A percentile compares a stretch with the other conserved stretches of the same genome.
Evolutionary conservation across 139 green algal species (phyloP).

Genomic region (Micromonas pusilla): DNA sequence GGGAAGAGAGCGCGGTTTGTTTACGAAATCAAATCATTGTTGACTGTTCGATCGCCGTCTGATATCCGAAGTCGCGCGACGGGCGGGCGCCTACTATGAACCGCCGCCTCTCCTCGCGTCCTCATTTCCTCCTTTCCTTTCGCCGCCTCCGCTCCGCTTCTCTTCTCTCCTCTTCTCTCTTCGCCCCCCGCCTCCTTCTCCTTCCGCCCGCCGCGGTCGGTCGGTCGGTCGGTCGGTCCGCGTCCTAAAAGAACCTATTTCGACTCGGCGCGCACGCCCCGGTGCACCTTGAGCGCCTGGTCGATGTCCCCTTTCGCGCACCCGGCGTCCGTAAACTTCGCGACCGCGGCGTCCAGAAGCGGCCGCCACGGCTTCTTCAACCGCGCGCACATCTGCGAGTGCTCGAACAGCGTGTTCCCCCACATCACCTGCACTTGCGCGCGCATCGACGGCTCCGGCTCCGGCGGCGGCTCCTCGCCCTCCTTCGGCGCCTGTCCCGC

Average conservation of each 20-base stretch:
- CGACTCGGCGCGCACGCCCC: background rate
- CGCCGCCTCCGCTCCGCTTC: too few species aligned
- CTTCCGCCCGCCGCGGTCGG: too few species aligned
- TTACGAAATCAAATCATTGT: too few species aligned
- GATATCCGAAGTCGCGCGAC: too few species aligned
- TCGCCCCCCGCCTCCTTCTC: background rate
- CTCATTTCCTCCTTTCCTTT: too few species aligned
- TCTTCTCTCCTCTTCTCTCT: background rate
- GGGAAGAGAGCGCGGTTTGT: too few species aligned
- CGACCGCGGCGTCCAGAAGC: conserved; percentile 21
- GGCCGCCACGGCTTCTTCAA: conserved; percentile 28
- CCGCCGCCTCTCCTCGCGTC: too few species aligned
- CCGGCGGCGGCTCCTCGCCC: background rate
- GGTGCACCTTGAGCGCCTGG: conserved; percentile 20
- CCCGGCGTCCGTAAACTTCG: conserved; percentile 30
- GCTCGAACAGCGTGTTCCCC: conserved; percentile 38
- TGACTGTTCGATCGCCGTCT: too few species aligned
- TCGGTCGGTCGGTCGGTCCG: too few species aligned
- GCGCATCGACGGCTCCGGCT: background rate
- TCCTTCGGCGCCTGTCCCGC: background rate
- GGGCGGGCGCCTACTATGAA: too few species aligned
- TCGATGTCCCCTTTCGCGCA: conserved; percentile 30
- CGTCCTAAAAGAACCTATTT: background rate
- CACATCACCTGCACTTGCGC: conserved; percentile 38
- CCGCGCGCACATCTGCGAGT: conserved; percentile 18